phyloP scores from a whole-genome alignment of 495 filamentous ascomycete species.

The Trichocladium uniseriatum region DNA sequence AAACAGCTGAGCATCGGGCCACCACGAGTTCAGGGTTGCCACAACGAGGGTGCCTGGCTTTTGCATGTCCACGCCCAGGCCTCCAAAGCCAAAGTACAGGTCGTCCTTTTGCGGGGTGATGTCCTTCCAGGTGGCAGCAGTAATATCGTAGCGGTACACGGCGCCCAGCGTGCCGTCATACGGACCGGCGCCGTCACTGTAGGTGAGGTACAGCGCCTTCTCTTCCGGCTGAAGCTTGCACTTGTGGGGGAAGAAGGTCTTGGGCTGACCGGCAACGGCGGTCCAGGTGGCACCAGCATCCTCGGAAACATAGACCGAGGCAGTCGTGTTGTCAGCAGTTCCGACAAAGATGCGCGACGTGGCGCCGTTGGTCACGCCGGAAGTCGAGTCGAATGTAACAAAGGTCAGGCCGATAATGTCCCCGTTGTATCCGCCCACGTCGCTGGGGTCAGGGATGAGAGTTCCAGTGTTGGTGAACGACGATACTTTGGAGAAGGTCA shows the following conservation, averaged over 20 bases:
- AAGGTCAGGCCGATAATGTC: slow-evolving; percentile 46
- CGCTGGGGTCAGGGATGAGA: slow-evolving; percentile 37
- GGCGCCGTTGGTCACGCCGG: slow-evolving; percentile 32
- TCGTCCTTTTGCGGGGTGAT: slow-evolving; percentile 42
- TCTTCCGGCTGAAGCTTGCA: slow-evolving; percentile 44
- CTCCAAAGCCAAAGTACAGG: slow-evolving; percentile 46
- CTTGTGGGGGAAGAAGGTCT: slow-evolving; percentile 47
- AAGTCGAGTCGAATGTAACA: slow-evolving; percentile 50
- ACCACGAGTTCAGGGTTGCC: slow-evolving; percentile 49
- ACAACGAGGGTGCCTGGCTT: slow-evolving; percentile 48
- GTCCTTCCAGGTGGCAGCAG: slow-evolving; percentile 41
- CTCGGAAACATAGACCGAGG: slow-evolving; percentile 45
- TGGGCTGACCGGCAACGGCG: slow-evolving; percentile 40
- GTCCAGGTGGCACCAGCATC: slow-evolving; percentile 47
- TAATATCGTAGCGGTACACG: slow-evolving; percentile 45
- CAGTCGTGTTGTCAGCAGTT: slow-evolving; percentile 42
- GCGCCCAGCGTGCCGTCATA: slow-evolving; percentile 45
- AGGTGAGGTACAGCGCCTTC: slow-evolving; percentile 48
- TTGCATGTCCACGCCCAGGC: slow-evolving; percentile 45
- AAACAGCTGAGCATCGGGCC: slow-evolving; percentile 49
- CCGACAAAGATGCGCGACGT: slow-evolving; percentile 53
- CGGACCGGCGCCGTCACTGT: slow-evolving; percentile 46
- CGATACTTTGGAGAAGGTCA: slow-evolving; percentile 48
- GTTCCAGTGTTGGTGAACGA: slow-evolving; percentile 47
- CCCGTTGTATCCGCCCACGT: slow-evolving; percentile 35